Evolutionary conservation across 129 eudicot species (phyloP), one percentile per base, ranked within the genome.

Genomic region (Lactuca sativa): DNA sequence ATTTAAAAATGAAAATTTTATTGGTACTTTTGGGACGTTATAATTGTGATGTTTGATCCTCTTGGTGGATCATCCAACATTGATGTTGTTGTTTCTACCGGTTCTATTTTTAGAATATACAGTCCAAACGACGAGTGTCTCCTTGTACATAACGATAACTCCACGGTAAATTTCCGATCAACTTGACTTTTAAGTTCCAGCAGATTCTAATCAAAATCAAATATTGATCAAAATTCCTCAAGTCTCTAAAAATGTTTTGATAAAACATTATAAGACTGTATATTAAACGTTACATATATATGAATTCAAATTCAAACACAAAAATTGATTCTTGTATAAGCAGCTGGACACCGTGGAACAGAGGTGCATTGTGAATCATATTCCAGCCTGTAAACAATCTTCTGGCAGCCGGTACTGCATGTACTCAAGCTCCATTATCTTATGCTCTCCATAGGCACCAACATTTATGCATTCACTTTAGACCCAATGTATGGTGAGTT

Each of bases 401-500:
- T 48, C 92, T 93, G 16, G 98, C 97, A 10, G 98, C 98, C 5
- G 98, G 98, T 93, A 93, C 79, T 93, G 98, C 77, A 90, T 93
- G 97, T 93, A 93, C 92, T 93, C 96, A 3, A 93, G 98, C 83
- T 93, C 98, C 10, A 75, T 89, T 13, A 87, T 93, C 80, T 93
- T 62, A 95, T 90, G 15, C 78, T 93, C 18, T 82, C 98, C 33
- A 67, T 93, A 4, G 98, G 98, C n/a, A 81, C 69, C 1, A 97
- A 97, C 2, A 97, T 89, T 5, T 93, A 30, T n/a, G 73, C 92
- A 13, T 93, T 93, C 82, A 87, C 87, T 7, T 63, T 93, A 78
- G 98, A 93, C 75, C 98, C 98, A 8, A 81, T 90, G 96, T 89
- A 86, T 47, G 98, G 98, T 15, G 98, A 93, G 78, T 90, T 93